Evolutionary conservation across 768 basidiomycete genomes (phyloP), one percentile per base, ranked within the genome.

Genomic region (Tulasnella sp.): DNA sequence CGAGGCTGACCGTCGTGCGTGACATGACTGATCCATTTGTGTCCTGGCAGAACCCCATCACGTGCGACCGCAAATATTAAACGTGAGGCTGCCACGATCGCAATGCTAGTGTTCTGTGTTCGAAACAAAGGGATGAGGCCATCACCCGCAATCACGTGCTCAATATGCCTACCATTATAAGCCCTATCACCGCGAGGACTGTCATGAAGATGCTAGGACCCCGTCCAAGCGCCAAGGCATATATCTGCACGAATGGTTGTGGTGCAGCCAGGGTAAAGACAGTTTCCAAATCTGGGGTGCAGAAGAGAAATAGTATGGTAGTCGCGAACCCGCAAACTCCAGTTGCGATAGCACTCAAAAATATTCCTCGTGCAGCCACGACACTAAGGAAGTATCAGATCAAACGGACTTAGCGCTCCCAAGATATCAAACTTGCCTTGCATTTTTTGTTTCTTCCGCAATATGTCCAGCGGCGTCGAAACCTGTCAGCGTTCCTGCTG

Each of bases 21-120:
- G 35, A 92, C 83, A 54, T 71, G 66, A 37, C 84, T 79, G 46
- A 95, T 83, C 90, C 89, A 93, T 10, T 67, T 54, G 0, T 85
- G 89, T 41, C 85, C 62, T 0, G 91, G 90, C 9, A 95, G 70
- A 0, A 92, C 86, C 25, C 90, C 90, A 58, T 95, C 91, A 47
- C 91, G 81, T n/a, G 90, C 90, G 39, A 95, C 83, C 7, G 90
- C 91, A 60, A 85, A 95, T 34, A 95, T 74, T 24, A 95, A 73
- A 3, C 90, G 77, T 10, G 88, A 91, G 10, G 88, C 77, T 1
- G 91, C 90, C 16, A 92, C 86, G 51, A 93, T 79, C 15, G 85
- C 77, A 37, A 92, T 75, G 56, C 81, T 87, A 1, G 89, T 89
- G 63, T 85, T 91, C 83, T 88, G 43, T 15, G 15, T 13, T 10